phyloP scores from a whole-genome alignment of 2,329 filamentous ascomycete genomes.

The Exophiala lecanii-corni region DNA sequence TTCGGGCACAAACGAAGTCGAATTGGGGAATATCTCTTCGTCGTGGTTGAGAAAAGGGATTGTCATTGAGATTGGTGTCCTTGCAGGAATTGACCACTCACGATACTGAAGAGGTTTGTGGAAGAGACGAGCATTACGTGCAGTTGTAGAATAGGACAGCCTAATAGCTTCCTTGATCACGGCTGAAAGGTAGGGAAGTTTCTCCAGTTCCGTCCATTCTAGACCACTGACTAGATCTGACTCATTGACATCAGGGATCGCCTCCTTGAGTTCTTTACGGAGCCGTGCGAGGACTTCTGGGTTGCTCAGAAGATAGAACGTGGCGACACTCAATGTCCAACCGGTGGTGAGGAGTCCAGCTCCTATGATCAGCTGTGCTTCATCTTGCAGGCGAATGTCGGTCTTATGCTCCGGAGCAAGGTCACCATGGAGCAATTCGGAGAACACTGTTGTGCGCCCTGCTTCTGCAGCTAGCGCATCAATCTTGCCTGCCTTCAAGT shows the following conservation, averaged over 20 bases:
- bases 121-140: not conserved
- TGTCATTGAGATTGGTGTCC: conserved; percentile 36
- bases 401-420: conserved; percentile 33
- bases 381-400: conserved; percentile 29
- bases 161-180: conserved; percentile 38
- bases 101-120: conserved; percentile 16
- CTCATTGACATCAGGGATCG: conserved; percentile 17
- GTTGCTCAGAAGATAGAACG: conserved; percentile 28
- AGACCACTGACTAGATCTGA: not conserved
- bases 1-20: conserved; percentile 28
- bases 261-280: conserved; percentile 18
- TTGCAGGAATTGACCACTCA: conserved; percentile 29
- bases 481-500: conserved; percentile 1
- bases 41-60: conserved; percentile 34
- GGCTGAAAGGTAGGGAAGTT: conserved; percentile 40
- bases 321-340: conserved; percentile 26
- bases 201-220: conserved; percentile 33
- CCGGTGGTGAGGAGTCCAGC: conserved; percentile 34
- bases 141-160: conserved; percentile 30
- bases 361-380: conserved; percentile 29
- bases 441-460: conserved; percentile 26
- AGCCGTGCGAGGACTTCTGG: conserved; percentile 18
- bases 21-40: conserved; percentile 30
- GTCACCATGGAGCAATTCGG: conserved; percentile 28
- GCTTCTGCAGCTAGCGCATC: not conserved